Base-by-base conservation (phyloP, 139 green algal genomes). In the Helicosporidium sp. region DNA sequence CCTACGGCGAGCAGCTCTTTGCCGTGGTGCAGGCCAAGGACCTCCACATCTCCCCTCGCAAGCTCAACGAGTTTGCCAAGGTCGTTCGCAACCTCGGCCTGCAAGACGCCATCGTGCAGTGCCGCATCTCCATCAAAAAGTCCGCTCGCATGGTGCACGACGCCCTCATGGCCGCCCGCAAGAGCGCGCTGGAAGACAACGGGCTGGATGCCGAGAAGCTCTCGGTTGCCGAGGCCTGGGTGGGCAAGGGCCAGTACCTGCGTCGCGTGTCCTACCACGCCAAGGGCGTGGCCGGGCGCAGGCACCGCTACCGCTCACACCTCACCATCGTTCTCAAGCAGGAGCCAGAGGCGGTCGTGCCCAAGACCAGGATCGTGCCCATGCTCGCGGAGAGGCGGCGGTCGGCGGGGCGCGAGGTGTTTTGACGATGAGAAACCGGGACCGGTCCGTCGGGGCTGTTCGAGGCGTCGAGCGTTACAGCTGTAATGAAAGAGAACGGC, bases 121-220 rank as follows among this genome's bases (percentile, higher is more conserved):
- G 31, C 31, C 31, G 13, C 18, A 41, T 68, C 35, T 46, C 36
- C 7, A 33, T 33, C 31, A 68, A 68, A 46, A 68, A 68, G 26
- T 26, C 34, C 0, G 48, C 60, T 19, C 43, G 41, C 24, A 37
- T 68, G 16, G 36, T 43, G 10, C n/a, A 52, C 5, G 57, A 73
- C 40, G 37, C 56, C 46, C 43, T 73, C 23, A 35, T 37, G 36
- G 59, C 51, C 8, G 62, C 62, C 19, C 31, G 41, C 17, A 62
- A 58, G 1, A 73, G 73, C 19, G 65, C 61, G 2, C n/a, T 59
- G 2, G 62, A 64, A 25, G 62, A 67, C 35, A 48, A 64, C 31
- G 63, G 63, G 7, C 12, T 72, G 1, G 52, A 68, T 19, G 33
- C 20, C 6, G 12, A 39, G 6, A 62, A 57, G 24, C 52, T 72